Base-by-base conservation (phyloP, 1,284 basidiomycete genomes). In the Sporisorium iseilematis-ciliati region DNA sequence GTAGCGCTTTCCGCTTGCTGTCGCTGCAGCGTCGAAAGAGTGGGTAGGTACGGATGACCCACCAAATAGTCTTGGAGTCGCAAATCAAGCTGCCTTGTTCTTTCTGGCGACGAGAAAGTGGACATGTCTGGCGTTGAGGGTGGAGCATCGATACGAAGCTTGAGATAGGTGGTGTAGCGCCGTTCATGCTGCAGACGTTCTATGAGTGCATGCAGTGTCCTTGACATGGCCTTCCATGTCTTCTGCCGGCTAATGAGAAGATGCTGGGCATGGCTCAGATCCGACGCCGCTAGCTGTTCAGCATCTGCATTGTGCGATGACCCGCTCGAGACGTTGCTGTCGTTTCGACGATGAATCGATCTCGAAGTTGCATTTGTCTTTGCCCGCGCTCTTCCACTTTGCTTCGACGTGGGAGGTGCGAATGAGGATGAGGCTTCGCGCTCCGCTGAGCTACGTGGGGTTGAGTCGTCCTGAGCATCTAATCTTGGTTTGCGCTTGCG, bases 401-500 rank as follows among this genome's bases (percentile, higher is more conserved):
- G 4, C 6, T 40, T 18, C 38, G 16, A 18, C 14, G 6, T 12
- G 38, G 4, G 38, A 40, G 38, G 11, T 40, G 3, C 11, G 3
- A 4, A 11, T 12, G 38, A 40, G 33, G 50, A 52, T 18, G 21
- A 38, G 8, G 26, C 4, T 11, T 40, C 38, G 38, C 38, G 38
- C 38, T 52, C 54, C 16, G 38, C 54, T n/a, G 57, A 45, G 38
- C 38, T 38, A 23, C 45, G 52, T 7, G 43, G 45, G 20, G 57
- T 50, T 14, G 52, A 45, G 8, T 31, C 29, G 26, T 29, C 2
- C 12, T 20, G 45, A 18, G 14, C 31, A 0, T 56, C 52, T 2
- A 59, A 45, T 26, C 49, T 65, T 0, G 62, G 68, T 45, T 68
- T 73, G 21, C 68, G 57, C 55, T 78, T 78, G 46, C 76, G 64